phyloP scores from a whole-genome alignment of 768 basidiomycete species.

The Wakefieldia striispora region DNA sequence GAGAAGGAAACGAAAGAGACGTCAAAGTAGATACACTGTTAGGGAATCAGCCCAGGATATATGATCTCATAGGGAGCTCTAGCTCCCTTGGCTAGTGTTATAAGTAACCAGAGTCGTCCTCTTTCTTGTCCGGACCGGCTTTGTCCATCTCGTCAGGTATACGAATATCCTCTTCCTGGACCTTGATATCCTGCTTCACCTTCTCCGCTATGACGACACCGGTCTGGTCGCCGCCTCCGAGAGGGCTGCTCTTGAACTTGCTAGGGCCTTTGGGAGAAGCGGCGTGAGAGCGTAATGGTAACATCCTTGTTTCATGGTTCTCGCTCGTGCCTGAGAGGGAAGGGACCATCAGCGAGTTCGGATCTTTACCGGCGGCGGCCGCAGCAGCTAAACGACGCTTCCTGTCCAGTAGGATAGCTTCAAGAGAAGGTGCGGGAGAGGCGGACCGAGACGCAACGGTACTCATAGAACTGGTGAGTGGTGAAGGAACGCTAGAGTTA shows the following conservation, averaged over 20 bases:
- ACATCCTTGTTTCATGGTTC: constrained; percentile 15
- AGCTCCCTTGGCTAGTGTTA: constrained; percentile 9
- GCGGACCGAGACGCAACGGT: constrained; percentile 32
- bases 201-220: constrained; percentile 51
- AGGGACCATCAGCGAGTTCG: constrained; percentile 1
- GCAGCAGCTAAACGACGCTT: constrained; percentile 48
- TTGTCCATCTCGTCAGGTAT: constrained; percentile 37
- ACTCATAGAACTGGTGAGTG: constrained; percentile 13
- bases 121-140: constrained; percentile 35
- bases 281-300: constrained; percentile 11
- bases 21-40: too few relatives aligned
- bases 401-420: constrained; percentile 65
- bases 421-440: constrained; percentile 58
- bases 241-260: constrained; percentile 75
- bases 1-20: too few relatives aligned
- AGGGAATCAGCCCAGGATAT: neutral
- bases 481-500: constrained; percentile 6
- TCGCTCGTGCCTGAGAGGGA: constrained; percentile 7
- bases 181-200: constrained; percentile 36
- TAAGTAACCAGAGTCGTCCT: constrained; percentile 27
- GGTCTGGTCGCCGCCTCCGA: constrained; percentile 44
- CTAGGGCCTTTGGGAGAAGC: constrained; percentile 42
- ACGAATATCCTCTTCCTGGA: constrained; percentile 24
- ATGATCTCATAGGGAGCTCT: neutral
- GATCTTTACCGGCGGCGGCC: constrained; percentile 18